These are phyloP conservation scores for Cryphonectria parasitica DNA, from an alignment of 2,329 filamentous ascomycete genomes.

Conservation along the genomic window DNA sequence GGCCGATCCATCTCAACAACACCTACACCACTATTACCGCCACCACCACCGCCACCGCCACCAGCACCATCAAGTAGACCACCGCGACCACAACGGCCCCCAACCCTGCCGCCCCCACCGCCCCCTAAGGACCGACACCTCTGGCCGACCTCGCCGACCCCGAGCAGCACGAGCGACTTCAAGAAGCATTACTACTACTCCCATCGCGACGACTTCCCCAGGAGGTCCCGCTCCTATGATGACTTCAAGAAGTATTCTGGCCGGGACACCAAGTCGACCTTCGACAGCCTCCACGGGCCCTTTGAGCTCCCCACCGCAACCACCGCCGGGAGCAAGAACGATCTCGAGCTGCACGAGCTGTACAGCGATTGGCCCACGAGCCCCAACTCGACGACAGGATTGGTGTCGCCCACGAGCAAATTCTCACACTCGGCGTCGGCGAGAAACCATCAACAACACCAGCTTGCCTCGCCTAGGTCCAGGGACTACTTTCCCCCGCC, in stretches of 20 bases:
- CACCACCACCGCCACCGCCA: conserved; percentile 18
- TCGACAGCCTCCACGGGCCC: conserved; percentile 21
- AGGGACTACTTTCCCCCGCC: conserved; percentile 7
- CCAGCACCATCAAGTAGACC: no score
- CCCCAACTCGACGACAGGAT: conserved; percentile 10
- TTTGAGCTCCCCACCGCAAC: conserved; percentile 21
- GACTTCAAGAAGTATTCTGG: conserved; percentile 3
- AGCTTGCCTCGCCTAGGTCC: conserved; percentile 1
- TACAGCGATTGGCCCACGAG: conserved; percentile 8
- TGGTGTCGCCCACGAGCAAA: conserved; percentile 1
- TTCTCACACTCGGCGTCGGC: not conserved
- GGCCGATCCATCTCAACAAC: not conserved
- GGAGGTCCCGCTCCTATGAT: conserved; percentile 4
- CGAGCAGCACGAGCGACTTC: conserved; percentile 15
- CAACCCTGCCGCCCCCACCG: not conserved
- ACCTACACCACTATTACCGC: conserved; percentile 18
- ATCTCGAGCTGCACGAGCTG: conserved; percentile 12
- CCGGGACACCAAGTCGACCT: conserved; percentile 15
- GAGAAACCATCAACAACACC: not conserved
- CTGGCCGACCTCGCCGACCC: conserved; percentile 10
- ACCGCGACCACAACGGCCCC: conserved; percentile 1
- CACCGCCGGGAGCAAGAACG: conserved; percentile 10
- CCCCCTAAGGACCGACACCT: not conserved
- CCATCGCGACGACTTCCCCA: not conserved
- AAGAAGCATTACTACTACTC: conserved; percentile 9